Conservation (phyloP, 306 rosid genomes). For the Quercus alba region DNA sequence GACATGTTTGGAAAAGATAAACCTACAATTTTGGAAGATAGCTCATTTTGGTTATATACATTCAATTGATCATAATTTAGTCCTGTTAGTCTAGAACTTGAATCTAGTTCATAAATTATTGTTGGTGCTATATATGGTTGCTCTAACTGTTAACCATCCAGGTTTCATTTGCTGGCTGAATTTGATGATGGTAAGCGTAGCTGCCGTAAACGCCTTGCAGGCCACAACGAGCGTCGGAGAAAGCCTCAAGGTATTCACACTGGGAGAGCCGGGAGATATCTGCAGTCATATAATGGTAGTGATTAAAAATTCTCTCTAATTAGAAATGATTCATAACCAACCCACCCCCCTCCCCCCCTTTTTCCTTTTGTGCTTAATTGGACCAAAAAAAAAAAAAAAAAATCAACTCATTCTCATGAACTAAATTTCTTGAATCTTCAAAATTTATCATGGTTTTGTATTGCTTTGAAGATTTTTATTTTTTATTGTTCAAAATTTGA, state of each 20-base stretch:
- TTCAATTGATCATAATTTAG: not conserved
- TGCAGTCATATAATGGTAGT: slow-evolving; percentile 70
- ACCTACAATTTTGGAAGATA: not conserved
- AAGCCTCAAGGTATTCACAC: slow-evolving; percentile 70
- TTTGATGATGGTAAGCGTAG: slow-evolving; percentile 96
- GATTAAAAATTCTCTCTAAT: slow-evolving; percentile 10
- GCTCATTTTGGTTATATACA: not conserved
- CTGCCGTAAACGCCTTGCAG: slow-evolving; percentile 92
- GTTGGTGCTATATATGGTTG: slow-evolving; percentile 23
- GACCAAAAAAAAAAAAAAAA: no score
- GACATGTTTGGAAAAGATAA: slow-evolving; percentile 5
- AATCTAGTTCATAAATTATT: not conserved
- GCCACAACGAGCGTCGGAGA: slow-evolving; percentile 87
- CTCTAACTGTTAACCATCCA: slow-evolving; percentile 35
- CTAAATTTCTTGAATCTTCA: slow-evolving; percentile 7
- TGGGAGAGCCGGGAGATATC: slow-evolving; percentile 54
- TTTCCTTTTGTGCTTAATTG: not conserved
- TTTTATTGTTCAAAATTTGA: not conserved
- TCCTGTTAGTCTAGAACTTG: not conserved
- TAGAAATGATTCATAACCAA: not conserved
- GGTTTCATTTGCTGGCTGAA: slow-evolving; percentile 90
- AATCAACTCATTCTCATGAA: not conserved
- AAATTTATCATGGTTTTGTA: not conserved
- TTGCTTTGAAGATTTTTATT: not conserved
- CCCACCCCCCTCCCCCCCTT: not conserved